A percentile compares a stretch with the other conserved stretches of the same genome.
Evolutionary conservation across 2,329 filamentous ascomycete species (phyloP).

Genomic region (Arthrocladium fulminans): DNA sequence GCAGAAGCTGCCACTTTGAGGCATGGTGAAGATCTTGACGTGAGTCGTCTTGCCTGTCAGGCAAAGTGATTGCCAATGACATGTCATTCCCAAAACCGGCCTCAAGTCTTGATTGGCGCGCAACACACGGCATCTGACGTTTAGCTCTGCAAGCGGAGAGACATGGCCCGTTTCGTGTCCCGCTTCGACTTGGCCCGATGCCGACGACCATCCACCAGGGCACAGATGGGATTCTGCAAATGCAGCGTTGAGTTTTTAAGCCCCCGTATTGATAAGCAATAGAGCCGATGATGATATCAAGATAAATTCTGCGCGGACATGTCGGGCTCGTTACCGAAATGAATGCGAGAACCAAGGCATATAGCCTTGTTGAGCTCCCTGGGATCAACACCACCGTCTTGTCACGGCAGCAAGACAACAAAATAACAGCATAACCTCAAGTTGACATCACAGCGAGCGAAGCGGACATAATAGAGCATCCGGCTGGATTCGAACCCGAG

Average conservation of each 20-base stretch:
- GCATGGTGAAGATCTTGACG: too few relatives aligned
- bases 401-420: background rate
- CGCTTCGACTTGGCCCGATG: background rate
- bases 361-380: background rate
- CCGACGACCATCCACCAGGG: too few relatives aligned
- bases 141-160: background rate
- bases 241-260: too few relatives aligned
- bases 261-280: background rate
- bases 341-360: background rate
- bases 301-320: background rate
- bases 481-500: too few relatives aligned
- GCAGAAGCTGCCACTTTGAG: too few relatives aligned
- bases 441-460: too few relatives aligned
- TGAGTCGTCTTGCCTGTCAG: too few relatives aligned
- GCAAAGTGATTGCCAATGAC: too few relatives aligned
- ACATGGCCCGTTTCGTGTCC: background rate
- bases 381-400: background rate
- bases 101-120: background rate
- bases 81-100: too few relatives aligned
- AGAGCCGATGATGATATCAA: background rate
- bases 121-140: background rate
- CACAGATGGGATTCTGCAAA: too few relatives aligned
- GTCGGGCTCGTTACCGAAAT: background rate
- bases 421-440: too few relatives aligned
- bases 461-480: too few relatives aligned